These are phyloP conservation scores for Tetrahymena thermophila DNA, from an alignment of 73 alveolate species.

Conservation along the genomic window DNA sequence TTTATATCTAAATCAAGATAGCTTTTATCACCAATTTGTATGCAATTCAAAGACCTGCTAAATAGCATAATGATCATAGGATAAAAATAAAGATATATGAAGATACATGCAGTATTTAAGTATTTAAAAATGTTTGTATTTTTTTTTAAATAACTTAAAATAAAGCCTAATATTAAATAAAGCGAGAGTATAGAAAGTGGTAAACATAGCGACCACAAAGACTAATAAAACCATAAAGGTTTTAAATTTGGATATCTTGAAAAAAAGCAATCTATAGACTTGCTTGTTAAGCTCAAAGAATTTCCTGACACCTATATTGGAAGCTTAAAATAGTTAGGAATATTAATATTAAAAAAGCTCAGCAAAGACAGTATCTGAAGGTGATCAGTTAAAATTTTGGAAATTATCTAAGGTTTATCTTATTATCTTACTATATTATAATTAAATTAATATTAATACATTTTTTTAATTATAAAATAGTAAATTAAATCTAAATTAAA, in stretches of 20 bases:
- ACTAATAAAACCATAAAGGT: neutral
- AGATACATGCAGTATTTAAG: neutral
- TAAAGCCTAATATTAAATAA: neutral
- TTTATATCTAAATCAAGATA: neutral
- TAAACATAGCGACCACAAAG: neutral
- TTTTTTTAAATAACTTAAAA: too few species aligned
- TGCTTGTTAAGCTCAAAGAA: neutral
- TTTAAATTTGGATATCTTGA: neutral
- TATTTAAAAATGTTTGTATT: too few species aligned
- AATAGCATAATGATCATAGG: neutral
- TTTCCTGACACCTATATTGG: neutral
- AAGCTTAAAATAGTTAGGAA: neutral
- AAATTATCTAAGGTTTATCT: neutral
- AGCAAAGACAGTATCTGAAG: neutral
- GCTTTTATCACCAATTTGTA: neutral
- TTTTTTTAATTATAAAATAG: too few species aligned
- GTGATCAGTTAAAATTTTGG: neutral
- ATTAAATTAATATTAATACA: too few species aligned
- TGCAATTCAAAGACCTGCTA: neutral
- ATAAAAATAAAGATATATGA: too few species aligned
- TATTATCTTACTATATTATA: neutral
- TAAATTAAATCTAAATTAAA: too few species aligned
- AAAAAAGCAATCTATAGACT: neutral
- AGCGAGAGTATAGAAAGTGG: neutral
- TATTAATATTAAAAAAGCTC: neutral